Evolutionary conservation across 805 yeast genomes (phyloP).

Genomic region (Tetrapisispora arboricola): DNA sequence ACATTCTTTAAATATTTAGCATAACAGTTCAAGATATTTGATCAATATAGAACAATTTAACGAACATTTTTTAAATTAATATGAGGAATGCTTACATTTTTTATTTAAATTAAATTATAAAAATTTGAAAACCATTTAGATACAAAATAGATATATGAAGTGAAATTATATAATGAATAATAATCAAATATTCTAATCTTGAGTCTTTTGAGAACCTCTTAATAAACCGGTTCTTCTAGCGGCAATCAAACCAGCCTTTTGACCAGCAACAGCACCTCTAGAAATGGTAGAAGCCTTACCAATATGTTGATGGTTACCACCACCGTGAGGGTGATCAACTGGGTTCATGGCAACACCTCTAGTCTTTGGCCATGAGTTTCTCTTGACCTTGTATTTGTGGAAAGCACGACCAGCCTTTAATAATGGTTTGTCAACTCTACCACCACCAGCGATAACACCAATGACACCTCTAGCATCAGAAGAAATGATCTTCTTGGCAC

Average conservation of each 20-base stretch:
- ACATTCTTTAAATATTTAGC: too few species aligned
- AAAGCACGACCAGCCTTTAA: slow-evolving; percentile 99
- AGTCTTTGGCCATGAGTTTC: slow-evolving; percentile 99
- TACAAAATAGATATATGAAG: slow-evolving; percentile 9
- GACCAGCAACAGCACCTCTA: slow-evolving; percentile 99
- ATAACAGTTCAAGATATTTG: too few species aligned
- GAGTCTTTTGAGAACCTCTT: slow-evolving; percentile 97
- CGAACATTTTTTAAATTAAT: too few species aligned
- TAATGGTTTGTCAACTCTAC: slow-evolving; percentile 98
- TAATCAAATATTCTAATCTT: slow-evolving; percentile 34
- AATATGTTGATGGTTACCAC: slow-evolving; percentile 99
- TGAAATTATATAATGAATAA: slow-evolving; percentile 4
- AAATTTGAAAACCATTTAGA: slow-evolving; percentile 12
- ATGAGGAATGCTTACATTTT: slow-evolving; percentile 6
- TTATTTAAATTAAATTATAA: slow-evolving; percentile 4
- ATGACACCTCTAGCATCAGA: slow-evolving; percentile 98
- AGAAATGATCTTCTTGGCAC: slow-evolving; percentile 93
- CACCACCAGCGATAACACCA: slow-evolving; percentile 99
- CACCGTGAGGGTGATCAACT: slow-evolving; percentile 99
- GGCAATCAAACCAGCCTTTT: slow-evolving; percentile 99
- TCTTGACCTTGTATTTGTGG: slow-evolving; percentile 99
- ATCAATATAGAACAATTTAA: too few species aligned
- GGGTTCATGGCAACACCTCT: slow-evolving; percentile 99
- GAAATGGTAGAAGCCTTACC: slow-evolving; percentile 99
- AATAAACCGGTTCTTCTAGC: slow-evolving; percentile 99